These are phyloP conservation scores for Penicillium aurantiogriseum DNA, from an alignment of 2,329 filamentous ascomycete species.

Conservation along the genomic window DNA sequence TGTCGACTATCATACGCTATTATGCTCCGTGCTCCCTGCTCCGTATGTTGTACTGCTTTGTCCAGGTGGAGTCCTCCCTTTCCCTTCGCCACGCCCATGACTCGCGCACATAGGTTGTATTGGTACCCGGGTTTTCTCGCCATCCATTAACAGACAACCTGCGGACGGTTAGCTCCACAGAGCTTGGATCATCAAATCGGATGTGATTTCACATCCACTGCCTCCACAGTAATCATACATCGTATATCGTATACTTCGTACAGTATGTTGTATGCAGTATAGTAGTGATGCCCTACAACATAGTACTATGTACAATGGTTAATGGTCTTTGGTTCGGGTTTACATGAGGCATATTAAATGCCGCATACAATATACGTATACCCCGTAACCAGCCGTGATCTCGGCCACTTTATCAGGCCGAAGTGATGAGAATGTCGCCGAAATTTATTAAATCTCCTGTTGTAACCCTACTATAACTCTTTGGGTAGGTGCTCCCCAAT, in stretches of 20 bases:
- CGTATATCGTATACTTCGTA: not conserved
- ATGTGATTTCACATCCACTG: not conserved
- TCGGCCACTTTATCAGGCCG: not conserved
- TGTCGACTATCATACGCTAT: not conserved
- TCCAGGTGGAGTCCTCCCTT: not conserved
- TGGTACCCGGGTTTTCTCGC: not conserved
- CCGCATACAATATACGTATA: not conserved
- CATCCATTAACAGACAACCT: not conserved
- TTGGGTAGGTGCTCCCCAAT: not conserved
- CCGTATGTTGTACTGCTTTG: not conserved
- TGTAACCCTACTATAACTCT: constrained; percentile 1
- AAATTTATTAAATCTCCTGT: not conserved
- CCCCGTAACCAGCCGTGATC: too few species aligned
- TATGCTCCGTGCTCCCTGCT: not conserved
- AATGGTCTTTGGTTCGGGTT: not conserved
- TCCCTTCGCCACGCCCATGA: not conserved
- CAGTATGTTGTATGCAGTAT: not conserved
- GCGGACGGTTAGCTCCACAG: not conserved
- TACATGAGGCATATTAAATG: not conserved
- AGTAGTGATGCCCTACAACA: not conserved
- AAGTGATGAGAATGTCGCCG: constrained; percentile 1
- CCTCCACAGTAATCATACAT: not conserved
- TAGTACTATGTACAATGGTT: not conserved
- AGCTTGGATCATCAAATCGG: not conserved
- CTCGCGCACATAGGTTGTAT: not conserved